Percentiles rank a stretch among this genome's conserved stretches.
These are phyloP conservation scores for Kwoniella newhampshirensis DNA, from an alignment of 768 basidiomycete genomes.

Conservation along the genomic window DNA sequence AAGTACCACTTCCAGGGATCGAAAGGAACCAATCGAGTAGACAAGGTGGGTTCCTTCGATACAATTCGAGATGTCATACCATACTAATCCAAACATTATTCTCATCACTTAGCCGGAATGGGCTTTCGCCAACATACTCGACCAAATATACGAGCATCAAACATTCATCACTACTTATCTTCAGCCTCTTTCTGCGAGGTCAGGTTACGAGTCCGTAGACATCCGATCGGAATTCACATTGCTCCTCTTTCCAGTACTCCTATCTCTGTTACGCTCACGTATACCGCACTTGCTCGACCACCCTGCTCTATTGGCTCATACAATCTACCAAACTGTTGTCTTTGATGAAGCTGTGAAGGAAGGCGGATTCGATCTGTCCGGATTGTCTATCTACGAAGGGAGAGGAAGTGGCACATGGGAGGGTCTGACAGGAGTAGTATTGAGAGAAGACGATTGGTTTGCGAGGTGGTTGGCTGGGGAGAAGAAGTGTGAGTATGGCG, in stretches of 20 bases:
- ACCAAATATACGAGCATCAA: constrained; percentile 80
- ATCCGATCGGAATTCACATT: constrained; percentile 86
- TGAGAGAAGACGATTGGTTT: constrained; percentile 86
- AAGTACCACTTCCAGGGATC: constrained; percentile 91
- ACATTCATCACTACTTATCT: constrained; percentile 73
- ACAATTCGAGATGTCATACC: neutral
- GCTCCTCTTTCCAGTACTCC: constrained; percentile 72
- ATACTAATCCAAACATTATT: neutral
- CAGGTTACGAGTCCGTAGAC: constrained; percentile 65
- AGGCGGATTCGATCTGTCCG: constrained; percentile 66
- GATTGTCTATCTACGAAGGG: constrained; percentile 37
- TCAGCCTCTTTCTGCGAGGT: constrained; percentile 67
- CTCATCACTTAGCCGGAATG: constrained; percentile 74
- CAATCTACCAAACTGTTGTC: constrained; percentile 83
- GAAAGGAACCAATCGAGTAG: constrained; percentile 81
- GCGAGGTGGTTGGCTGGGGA: constrained; percentile 86
- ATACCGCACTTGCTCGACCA: constrained; percentile 71
- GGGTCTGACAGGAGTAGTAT: constrained; percentile 76
- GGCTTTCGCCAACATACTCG: constrained; percentile 89
- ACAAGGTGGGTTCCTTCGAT: constrained; percentile 67
- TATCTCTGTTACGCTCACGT: constrained; percentile 71
- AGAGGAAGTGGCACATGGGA: constrained; percentile 59
- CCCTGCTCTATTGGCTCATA: constrained; percentile 87
- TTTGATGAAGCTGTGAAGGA: constrained; percentile 79
- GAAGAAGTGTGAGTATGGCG: constrained; percentile 67